A percentile compares a stretch with the other conserved stretches of the same genome.
These are phyloP conservation scores for Diaporthe vaccinii DNA, from an alignment of 2,329 filamentous ascomycete species.

Conservation along the genomic window DNA sequence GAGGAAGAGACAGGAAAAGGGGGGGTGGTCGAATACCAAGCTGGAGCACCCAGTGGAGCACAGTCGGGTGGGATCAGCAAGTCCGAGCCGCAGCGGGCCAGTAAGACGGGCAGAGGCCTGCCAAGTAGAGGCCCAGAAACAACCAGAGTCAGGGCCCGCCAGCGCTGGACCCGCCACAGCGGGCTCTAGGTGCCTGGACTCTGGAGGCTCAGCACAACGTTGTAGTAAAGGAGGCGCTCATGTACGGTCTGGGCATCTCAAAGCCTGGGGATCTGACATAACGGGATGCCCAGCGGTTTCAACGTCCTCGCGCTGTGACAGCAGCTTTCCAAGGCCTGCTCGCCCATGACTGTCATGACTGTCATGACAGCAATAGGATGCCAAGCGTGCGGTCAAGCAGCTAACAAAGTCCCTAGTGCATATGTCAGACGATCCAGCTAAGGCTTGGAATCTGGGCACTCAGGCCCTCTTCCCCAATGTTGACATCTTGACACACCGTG, in stretches of 20 bases:
- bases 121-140: constrained; percentile 27
- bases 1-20: neutral
- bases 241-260: constrained; percentile 18
- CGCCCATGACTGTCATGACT: constrained; percentile 8
- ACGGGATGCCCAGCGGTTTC: constrained; percentile 30
- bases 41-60: constrained; percentile 23
- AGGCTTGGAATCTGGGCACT: constrained; percentile 15
- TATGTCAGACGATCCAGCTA: constrained; percentile 15
- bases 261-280: constrained; percentile 10
- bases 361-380: constrained; percentile 8
- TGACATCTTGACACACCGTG: constrained; percentile 15
- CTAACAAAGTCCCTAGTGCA: constrained; percentile 14
- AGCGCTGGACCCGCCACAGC: constrained; percentile 20
- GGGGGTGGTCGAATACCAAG: constrained; percentile 13
- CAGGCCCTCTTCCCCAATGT: neutral
- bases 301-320: constrained; percentile 28
- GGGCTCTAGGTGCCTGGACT: neutral
- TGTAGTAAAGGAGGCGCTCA: neutral
- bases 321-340: constrained; percentile 8
- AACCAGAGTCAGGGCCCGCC: constrained; percentile 12
- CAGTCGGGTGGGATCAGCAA: constrained; percentile 19
- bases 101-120: constrained; percentile 10
- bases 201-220: neutral
- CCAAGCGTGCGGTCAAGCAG: constrained; percentile 1
- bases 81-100: neutral